phyloP scores from a whole-genome alignment of 257 asterid species.

The Sherardia arvensis region DNA sequence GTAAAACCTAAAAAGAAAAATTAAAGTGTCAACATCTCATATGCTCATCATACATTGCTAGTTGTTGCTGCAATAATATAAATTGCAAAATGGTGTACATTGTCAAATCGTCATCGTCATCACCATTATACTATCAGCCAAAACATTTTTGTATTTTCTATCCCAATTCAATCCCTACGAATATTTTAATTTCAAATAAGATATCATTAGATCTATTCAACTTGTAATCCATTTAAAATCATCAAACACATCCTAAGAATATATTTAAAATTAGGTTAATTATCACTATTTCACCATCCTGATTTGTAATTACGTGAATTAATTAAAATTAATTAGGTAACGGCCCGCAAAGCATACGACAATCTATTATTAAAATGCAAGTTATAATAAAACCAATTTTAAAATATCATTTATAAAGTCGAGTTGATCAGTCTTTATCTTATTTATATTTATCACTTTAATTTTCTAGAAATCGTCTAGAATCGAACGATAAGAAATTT shows the following conservation, averaged over 20 bases:
- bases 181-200: too few species aligned
- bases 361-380: neutral
- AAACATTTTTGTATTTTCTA: too few species aligned
- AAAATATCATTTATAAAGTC: neutral
- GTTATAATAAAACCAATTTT: too few species aligned
- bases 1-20: too few species aligned
- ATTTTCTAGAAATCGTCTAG: too few species aligned
- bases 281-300: neutral
- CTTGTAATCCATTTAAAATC: too few species aligned
- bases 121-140: neutral
- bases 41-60: neutral
- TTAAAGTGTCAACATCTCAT: neutral
- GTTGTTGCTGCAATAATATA: neutral
- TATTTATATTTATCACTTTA: too few species aligned
- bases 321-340: neutral
- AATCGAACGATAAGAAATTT: too few species aligned
- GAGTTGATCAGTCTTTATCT: neutral
- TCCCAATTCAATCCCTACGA: neutral
- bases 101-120: neutral
- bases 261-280: too few species aligned
- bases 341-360: neutral
- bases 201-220: too few species aligned
- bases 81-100: neutral
- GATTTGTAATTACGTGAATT: neutral
- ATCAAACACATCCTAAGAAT: neutral